Evolutionary conservation across 805 yeast genomes (phyloP).

Genomic region (Metschnikowia continentalis): DNA sequence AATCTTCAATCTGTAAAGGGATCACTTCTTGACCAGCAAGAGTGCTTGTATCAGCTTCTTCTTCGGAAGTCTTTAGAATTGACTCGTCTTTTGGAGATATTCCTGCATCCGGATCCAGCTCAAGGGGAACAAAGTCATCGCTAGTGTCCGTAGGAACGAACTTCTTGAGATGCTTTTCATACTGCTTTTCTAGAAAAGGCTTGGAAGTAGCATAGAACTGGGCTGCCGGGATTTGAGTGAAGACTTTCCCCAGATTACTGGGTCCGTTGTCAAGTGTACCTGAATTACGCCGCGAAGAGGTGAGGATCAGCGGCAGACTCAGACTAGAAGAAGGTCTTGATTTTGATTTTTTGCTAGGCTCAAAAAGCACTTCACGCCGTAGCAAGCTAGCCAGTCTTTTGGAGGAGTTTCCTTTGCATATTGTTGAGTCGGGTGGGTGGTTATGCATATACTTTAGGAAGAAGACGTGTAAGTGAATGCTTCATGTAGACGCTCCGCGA

Average conservation of each 20-base stretch:
- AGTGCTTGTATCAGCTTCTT: not conserved
- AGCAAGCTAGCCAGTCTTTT: slow-evolving; percentile 8
- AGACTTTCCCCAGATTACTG: not conserved
- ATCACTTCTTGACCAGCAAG: not conserved
- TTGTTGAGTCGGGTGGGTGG: slow-evolving; percentile 5
- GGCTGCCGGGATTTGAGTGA: slow-evolving; percentile 4
- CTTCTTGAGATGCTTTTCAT: slow-evolving; percentile 12
- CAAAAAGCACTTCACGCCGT: slow-evolving; percentile 15
- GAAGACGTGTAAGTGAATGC: not conserved
- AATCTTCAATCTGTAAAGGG: not conserved
- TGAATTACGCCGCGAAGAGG: slow-evolving; percentile 7
- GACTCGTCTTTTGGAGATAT: not conserved
- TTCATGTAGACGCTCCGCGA: not conserved
- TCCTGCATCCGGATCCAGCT: slow-evolving; percentile 8
- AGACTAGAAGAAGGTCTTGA: slow-evolving; percentile 4
- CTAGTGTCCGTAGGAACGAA: slow-evolving; percentile 10
- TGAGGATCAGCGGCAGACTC: slow-evolving; percentile 15
- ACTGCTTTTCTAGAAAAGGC: slow-evolving; percentile 15
- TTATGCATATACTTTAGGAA: slow-evolving; percentile 8
- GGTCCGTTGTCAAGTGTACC: not conserved
- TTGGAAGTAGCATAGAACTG: slow-evolving; percentile 14
- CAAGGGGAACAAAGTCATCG: slow-evolving; percentile 13
- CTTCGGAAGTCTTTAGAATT: not conserved
- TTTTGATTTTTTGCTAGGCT: slow-evolving; percentile 7
- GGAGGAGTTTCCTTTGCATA: slow-evolving; percentile 3